Conservation (phyloP, 2,329 filamentous ascomycete genomes). For the Pleoardoris graminearum region DNA sequence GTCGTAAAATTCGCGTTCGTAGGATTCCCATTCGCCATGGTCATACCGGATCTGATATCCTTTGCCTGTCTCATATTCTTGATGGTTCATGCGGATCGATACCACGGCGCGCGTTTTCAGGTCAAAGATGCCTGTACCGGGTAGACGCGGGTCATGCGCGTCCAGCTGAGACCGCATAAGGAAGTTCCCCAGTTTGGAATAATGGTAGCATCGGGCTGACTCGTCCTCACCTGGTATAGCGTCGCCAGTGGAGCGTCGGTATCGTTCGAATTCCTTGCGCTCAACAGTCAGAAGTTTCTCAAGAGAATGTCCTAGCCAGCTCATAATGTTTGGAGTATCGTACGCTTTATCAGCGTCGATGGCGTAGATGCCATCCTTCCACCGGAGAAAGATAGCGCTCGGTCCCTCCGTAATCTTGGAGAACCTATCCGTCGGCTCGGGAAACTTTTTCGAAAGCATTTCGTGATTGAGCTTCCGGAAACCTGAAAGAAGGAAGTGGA, state of each 20-base stretch:
- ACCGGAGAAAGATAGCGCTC: conserved; percentile 75
- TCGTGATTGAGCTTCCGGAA: conserved; percentile 74
- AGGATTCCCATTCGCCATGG: conserved; percentile 84
- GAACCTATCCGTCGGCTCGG: conserved; percentile 64
- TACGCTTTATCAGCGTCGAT: conserved; percentile 96
- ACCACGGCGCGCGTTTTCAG: conserved; percentile 93
- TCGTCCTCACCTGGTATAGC: conserved; percentile 72
- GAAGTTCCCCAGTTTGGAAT: conserved; percentile 82
- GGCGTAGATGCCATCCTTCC: conserved; percentile 83
- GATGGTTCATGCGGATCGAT: conserved; percentile 84
- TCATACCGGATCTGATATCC: conserved; percentile 84
- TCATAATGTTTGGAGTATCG: conserved; percentile 81
- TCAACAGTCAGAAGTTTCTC: conserved; percentile 89
- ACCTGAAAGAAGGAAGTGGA: conserved; percentile 85
- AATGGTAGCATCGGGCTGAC: conserved; percentile 68
- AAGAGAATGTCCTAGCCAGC: conserved; percentile 92
- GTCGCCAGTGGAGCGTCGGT: conserved; percentile 60
- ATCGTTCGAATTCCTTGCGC: conserved; percentile 82
- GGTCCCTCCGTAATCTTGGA: conserved; percentile 74
- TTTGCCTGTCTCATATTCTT: conserved; percentile 70
- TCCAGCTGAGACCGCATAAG: conserved; percentile 95
- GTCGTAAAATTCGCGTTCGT: conserved; percentile 93
- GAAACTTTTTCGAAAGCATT: conserved; percentile 70
- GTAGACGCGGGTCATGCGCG: conserved; percentile 81
- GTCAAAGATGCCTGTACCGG: conserved; percentile 92